phyloP scores from a whole-genome alignment of 306 rosid species.

The Medicago lupulina region DNA sequence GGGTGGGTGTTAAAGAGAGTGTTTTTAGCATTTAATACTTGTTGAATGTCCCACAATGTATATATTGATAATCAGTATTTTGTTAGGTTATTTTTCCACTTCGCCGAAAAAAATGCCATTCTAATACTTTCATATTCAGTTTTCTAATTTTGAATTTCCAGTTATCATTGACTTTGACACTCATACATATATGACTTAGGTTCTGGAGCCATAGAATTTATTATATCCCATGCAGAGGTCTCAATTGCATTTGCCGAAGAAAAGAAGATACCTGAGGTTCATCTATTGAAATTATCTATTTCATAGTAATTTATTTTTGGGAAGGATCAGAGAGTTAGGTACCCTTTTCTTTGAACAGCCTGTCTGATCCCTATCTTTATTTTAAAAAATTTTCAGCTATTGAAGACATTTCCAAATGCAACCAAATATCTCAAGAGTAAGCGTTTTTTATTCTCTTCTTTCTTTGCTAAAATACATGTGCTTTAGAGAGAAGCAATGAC shows the following conservation, averaged over 20 bases:
- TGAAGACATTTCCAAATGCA: constrained; percentile 79
- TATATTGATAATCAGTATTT: constrained; percentile 10
- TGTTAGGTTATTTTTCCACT: constrained; percentile 3
- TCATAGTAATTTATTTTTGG: constrained; percentile 21
- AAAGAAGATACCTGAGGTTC: constrained; percentile 88
- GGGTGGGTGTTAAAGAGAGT: no score
- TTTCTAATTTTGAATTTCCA: constrained; percentile 8
- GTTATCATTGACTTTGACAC: constrained; percentile 38
- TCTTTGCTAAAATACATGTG: constrained; percentile 15
- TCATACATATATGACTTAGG: constrained; percentile 57
- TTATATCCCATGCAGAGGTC: constrained; percentile 83
- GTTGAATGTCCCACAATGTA: constrained; percentile 23
- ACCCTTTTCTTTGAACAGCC: not conserved
- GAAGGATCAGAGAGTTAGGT: constrained; percentile 23
- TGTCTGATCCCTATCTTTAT: constrained; percentile 32
- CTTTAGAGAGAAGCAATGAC: constrained; percentile 27
- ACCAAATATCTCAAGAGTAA: constrained; percentile 70
- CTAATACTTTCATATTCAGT: constrained; percentile 14
- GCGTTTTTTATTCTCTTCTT: constrained; percentile 43
- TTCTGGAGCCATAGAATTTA: constrained; percentile 88
- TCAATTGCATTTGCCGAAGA: constrained; percentile 82
- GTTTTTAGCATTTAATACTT: not conserved
- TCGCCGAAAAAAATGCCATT: not conserved
- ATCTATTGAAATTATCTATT: constrained; percentile 6
- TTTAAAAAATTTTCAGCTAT: constrained; percentile 60